Conservation (phyloP, 164 flowering plant species). For the Malania oleifera region DNA sequence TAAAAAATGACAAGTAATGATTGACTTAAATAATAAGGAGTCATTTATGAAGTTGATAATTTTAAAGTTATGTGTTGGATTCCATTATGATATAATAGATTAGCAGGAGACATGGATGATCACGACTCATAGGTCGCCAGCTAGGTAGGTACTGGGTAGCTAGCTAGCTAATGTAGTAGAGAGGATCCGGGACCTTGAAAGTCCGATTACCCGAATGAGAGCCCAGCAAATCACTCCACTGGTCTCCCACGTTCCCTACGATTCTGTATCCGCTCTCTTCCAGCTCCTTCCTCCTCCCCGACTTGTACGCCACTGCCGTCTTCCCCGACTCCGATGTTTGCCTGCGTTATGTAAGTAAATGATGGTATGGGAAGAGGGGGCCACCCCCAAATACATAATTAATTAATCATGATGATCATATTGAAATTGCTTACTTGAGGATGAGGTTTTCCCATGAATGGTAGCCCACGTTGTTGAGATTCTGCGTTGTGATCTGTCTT, state of each 20-base stretch:
- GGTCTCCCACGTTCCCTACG: slow-evolving; percentile 45
- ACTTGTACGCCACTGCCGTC: slow-evolving; percentile 31
- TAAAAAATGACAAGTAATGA: no score
- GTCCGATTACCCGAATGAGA: slow-evolving; percentile 17
- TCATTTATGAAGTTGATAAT: no score
- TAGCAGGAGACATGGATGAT: no score
- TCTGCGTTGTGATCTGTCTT: slow-evolving; percentile 17
- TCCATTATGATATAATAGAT: no score
- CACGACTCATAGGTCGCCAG: no score
- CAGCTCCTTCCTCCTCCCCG: slow-evolving; percentile 26
- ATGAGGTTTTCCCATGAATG: slow-evolving; percentile 43
- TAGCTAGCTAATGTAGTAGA: slow-evolving; percentile 32
- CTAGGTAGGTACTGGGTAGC: no score
- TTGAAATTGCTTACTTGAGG: slow-evolving; percentile 30
- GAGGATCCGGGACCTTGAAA: slow-evolving; percentile 33
- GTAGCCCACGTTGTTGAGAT: slow-evolving; percentile 36
- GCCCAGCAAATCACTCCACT: slow-evolving; percentile 47
- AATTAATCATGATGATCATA: no score
- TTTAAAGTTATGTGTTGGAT: no score
- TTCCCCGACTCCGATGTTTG: not conserved
- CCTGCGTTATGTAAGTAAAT: slow-evolving; percentile 15
- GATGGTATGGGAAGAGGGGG: not conserved
- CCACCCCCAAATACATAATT: no score
- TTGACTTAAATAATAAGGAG: no score
- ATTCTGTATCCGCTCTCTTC: slow-evolving; percentile 33